Evolutionary conservation across 148 eudicot species (phyloP), one percentile per base, ranked within the genome.

Genomic region (Linanthus parryae): DNA sequence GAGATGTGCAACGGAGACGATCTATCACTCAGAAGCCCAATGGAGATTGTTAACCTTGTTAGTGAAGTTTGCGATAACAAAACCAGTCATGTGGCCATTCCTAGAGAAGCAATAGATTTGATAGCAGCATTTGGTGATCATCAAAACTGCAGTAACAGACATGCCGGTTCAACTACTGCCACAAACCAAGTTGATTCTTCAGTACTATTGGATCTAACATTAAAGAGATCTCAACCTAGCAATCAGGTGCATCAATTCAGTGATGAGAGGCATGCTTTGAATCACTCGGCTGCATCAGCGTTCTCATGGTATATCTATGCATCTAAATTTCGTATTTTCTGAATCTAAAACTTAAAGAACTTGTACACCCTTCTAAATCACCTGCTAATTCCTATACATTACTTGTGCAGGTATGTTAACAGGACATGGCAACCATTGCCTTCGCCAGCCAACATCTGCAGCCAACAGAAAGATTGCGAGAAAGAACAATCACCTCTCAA

Each of bases 281-380:
- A 73, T 59, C 98, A 77, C 58, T 92, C 98, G 14, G 86, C 75
- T 50, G 86, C 76, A 48, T 92, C 98, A 9, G 83, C 88, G 44
- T 92, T 92, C 54, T 78, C 94, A 5, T 65, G 90, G 95, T 91
- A 48, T 72, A 80, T 59, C 70, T 61, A 5, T 44, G 0, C 20
- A 35, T 24, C 8, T 13, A 18, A 44, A 16, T 31, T 30, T 7
- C 18, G 2, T 17, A 9, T 36, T 14, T 3, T 30, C 31, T 49
- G 29, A 43, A 12, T 17, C 21, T 21, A 5, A 35, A 17, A 25
- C 17, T 11, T n/a, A 19, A 12, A 57, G n/a, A 60, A 15, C 6
- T 52, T 69, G 13, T 22, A 14, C n/a, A 21, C 41, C 43, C 57
- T 42, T 25, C 20, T 48, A 29, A 49, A 48, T 40, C 1, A 38